A percentile compares a stretch with the other conserved stretches of the same genome.
Evolutionary conservation across 805 yeast species (phyloP).

Genomic region (Cyberlindnera mississippiensis): DNA sequence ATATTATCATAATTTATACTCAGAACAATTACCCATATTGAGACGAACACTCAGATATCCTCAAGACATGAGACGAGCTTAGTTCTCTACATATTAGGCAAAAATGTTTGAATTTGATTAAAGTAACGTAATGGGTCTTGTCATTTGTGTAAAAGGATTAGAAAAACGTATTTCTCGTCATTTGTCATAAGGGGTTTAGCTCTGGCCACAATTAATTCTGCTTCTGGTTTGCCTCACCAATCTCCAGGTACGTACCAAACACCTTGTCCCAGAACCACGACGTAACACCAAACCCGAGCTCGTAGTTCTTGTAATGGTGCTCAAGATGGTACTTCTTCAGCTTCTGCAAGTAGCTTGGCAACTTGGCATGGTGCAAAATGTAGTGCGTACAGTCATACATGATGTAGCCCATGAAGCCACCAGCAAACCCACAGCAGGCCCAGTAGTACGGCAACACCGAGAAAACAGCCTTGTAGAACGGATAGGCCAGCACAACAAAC

Average conservation of each 20-base stretch:
- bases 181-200: no score
- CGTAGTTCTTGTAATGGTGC: slow-evolving; percentile 96
- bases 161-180: no score
- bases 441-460: slow-evolving; percentile 68
- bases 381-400: slow-evolving; percentile 93
- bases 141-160: no score
- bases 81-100: no score
- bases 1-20: no score
- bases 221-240: slow-evolving; percentile 24
- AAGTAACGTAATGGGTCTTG: no score
- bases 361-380: slow-evolving; percentile 79
- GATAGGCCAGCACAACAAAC: slow-evolving; percentile 65
- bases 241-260: slow-evolving; percentile 72
- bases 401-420: slow-evolving; percentile 92
- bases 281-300: slow-evolving; percentile 95
- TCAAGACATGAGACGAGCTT: no score
- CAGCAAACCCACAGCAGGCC: slow-evolving; percentile 93
- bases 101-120: no score
- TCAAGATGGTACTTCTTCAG: slow-evolving; percentile 90
- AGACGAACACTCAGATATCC: no score
- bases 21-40: no score
- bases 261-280: slow-evolving; percentile 91
- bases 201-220: no score
- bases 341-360: slow-evolving; percentile 74
- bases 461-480: slow-evolving; percentile 79